Evolutionary conservation across 192 early-diverging fungal species (phyloP), one percentile per base, ranked within the genome.

Genomic region (Coemansia erecta): DNA sequence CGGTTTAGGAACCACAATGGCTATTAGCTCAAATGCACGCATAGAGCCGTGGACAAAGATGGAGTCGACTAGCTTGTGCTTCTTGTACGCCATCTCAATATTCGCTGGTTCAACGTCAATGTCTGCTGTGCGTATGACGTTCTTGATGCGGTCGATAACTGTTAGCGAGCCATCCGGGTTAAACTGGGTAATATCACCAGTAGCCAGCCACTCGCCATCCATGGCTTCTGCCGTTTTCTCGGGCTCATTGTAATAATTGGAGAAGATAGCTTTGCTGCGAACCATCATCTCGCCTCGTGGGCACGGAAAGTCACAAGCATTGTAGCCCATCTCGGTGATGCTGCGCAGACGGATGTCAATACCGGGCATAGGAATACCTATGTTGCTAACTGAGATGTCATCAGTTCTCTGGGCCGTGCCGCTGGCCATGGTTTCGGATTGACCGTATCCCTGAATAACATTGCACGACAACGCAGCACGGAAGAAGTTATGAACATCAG

Each of bases 71-170:
- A 83, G 46, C 35, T 68, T 53, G 54, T 69, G 67, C 13, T 66
- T 77, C 13, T 63, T 60, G 41, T 81, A 72, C 3, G 86, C 73
- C 15, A 64, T 60, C 66, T 97, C 93, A 45, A 95, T 80, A 69
- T 89, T 88, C 63, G 95, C 95, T 7, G 91, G 90, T 3, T 92
- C 89, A 60, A 98, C 81, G 67, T 89, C 86, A 39, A 91, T 90
- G 53, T 87, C 85, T 15, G 87, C 81, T 9, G 94, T 79, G 62
- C 88, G 87, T 70, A 92, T 77, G 17, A 87, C 82, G 53, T 90
- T 89, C 51, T 87, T 90, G 61, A 82, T 79, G 14, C 90, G 80
- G 61, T 90, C 90, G 72, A 95, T 82, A 58, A 94, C 84, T 4
- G 64, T 63, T 22, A 95, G 33, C 6, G 77, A 63, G 17, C 92